These are phyloP conservation scores for Plasmodium vivax DNA, from an alignment of 169 alveolate species.

Conservation along the genomic window DNA sequence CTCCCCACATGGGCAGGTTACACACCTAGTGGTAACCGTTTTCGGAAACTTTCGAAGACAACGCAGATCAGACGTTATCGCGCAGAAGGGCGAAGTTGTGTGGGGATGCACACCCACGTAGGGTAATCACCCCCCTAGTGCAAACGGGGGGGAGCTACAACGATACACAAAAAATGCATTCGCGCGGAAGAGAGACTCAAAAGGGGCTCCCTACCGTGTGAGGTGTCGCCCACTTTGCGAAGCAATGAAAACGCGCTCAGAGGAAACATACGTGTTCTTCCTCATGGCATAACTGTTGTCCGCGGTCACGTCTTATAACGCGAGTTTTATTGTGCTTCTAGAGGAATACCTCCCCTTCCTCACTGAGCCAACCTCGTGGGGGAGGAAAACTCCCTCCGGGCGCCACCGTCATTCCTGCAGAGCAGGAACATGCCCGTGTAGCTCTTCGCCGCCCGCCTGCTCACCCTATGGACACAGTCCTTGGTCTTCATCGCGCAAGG, in stretches of 20 bases:
- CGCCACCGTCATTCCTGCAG: conserved; percentile 36
- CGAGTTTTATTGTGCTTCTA: background rate
- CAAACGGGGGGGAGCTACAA: background rate
- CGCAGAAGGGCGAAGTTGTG: background rate
- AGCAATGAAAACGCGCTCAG: background rate
- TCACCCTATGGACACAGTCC: conserved; percentile 11
- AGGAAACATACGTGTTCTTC: background rate
- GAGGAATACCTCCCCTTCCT: background rate
- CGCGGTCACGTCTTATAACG: background rate
- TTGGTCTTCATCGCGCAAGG: conserved; percentile 11
- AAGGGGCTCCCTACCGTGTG: no score
- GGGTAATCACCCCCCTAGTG: background rate
- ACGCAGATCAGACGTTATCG: background rate
- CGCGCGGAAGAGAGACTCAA: background rate
- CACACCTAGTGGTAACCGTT: background rate
- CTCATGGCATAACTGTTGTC: background rate
- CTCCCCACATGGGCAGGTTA: background rate
- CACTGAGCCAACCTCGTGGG: background rate
- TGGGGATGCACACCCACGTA: background rate
- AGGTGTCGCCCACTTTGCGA: background rate
- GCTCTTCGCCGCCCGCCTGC: background rate
- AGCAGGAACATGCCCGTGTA: conserved; percentile 50
- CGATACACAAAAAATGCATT: background rate
- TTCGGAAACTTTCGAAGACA: background rate
- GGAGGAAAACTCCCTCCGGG: background rate